Evolutionary conservation across 75 land plant genomes (phyloP).

Genomic region (Pseudotsuga menziesii): DNA sequence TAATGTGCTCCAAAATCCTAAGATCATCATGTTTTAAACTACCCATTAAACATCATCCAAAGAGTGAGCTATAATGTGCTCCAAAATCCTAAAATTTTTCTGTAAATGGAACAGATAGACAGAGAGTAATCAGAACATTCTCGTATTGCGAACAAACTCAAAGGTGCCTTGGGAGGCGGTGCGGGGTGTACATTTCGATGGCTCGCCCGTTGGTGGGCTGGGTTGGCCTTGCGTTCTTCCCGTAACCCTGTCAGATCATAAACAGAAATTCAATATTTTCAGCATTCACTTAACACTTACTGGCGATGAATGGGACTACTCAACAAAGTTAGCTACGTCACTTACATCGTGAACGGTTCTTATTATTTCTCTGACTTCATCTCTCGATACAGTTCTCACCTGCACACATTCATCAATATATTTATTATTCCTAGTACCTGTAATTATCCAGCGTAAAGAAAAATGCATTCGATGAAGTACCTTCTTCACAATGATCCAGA

Average conservation of each 20-base stretch:
- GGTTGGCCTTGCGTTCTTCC: conserved; percentile 31
- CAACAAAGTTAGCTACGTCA: not conserved
- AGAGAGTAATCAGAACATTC: no score
- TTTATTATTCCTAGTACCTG: not conserved
- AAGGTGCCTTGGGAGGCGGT: not conserved
- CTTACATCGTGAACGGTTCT: conserved; percentile 26
- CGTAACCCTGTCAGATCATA: conserved; percentile 17
- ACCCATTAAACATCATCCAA: no score
- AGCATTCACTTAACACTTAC: not conserved
- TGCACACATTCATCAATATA: conserved; percentile 1
- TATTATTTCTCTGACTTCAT: conserved; percentile 16
- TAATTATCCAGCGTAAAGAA: not conserved
- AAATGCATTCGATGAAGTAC: not conserved
- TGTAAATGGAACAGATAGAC: no score
- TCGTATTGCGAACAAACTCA: no score
- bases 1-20: no score
- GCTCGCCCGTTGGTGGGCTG: conserved; percentile 11
- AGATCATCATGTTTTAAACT: no score
- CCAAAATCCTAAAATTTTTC: no score
- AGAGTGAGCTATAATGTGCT: no score
- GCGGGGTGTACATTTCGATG: conserved; percentile 13
- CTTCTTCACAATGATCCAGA: conserved; percentile 46
- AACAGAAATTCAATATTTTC: not conserved
- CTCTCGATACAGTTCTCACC: conserved; percentile 28
- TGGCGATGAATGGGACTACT: no score